Base-by-base conservation (phyloP, 208 protist genomes). In the Leishmania guyanensis region DNA sequence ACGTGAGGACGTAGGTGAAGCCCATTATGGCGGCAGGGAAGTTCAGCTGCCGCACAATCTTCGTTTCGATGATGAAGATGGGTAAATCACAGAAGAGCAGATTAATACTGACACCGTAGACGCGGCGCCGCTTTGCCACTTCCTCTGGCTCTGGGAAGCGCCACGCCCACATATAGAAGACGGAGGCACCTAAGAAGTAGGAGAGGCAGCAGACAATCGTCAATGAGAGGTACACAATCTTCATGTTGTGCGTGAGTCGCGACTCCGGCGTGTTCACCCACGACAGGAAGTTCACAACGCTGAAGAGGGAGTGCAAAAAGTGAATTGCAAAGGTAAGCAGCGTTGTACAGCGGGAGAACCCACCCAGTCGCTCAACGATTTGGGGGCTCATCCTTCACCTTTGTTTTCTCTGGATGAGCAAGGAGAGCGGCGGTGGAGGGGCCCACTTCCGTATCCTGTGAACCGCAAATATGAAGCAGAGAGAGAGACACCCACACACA, bases 141-240 rank as follows among this genome's bases (percentile, higher is more conserved):
- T 97, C 92, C 83, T 97, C 93, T 33, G 94, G 94, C 84, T 96
- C 90, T 22, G 93, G 93, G 65, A 91, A 97, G 54, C 94, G 91
- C 91, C 92, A 97, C 4, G 94, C 94, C 93, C 94, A 97, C 94
- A 96, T 96, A 88, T 97, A 97, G 73, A 96, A 94, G 46, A 96
- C 87, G 10, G 93, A 96, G 17, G 90, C 82, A 0, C 88, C 88
- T 16, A 96, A 79, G 26, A 96, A 85, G 83, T 94, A 95, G 73
- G 84, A 90, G 72, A 95, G 29, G 69, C 87, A 89, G 60, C 88
- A 87, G 26, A 97, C 82, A 33, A 97, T 87, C 20, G 78, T 86
- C 89, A 94, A 84, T 43, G 85, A 82, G n/a, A 97, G 82, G 82
- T 97, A 97, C 10, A 86, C 88, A 29, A 72, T 74, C 16, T 90